Evolutionary conservation across 805 yeast genomes (phyloP).

Genomic region (Trichomonascus vanleenenianus): DNA sequence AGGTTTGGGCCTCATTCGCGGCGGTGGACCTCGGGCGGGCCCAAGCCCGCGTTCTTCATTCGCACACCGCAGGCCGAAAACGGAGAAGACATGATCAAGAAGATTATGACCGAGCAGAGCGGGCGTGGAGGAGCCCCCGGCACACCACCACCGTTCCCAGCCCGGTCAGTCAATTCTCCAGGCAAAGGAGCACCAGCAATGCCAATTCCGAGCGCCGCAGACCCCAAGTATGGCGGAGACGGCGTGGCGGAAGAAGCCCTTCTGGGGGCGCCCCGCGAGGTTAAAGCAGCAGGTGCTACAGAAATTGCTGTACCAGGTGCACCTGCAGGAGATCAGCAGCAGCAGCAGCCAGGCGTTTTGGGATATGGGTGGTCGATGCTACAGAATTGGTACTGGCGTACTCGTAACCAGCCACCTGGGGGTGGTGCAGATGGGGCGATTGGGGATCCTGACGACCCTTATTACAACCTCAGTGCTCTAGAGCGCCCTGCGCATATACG

Average conservation of each 20-base stretch:
- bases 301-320: not conserved
- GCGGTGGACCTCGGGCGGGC: conserved; percentile 1
- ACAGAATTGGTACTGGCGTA: not conserved
- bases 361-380: not conserved
- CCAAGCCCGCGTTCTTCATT: conserved; percentile 1
- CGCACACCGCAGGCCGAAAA: not conserved
- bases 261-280: not conserved
- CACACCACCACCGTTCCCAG: not conserved
- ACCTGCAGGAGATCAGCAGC: too few relatives aligned
- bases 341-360: not conserved
- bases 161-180: not conserved
- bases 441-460: not conserved
- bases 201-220: not conserved
- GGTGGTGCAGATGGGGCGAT: not conserved
- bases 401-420: not conserved
- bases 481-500: too few relatives aligned
- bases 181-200: not conserved
- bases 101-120: conserved; percentile 1
- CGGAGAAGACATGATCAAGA: conserved; percentile 1
- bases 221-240: not conserved
- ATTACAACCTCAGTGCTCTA: not conserved
- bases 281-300: not conserved
- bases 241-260: not conserved
- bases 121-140: not conserved
- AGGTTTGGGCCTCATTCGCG: not conserved